These are phyloP conservation scores for Leishmania major DNA, from an alignment of 208 protist genomes.

Conservation along the genomic window DNA sequence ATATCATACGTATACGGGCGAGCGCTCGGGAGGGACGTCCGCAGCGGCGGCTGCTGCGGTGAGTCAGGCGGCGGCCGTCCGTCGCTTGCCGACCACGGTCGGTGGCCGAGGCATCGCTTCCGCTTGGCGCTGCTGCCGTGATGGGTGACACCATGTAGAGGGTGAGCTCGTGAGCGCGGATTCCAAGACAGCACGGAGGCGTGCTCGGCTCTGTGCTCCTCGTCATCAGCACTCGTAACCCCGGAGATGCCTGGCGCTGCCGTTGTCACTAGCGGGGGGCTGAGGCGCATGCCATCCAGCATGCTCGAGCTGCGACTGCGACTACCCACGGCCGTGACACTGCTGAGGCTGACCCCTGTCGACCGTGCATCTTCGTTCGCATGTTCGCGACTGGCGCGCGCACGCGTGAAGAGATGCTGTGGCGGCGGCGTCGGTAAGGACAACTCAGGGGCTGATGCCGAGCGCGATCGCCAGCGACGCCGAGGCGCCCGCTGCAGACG, in stretches of 20 bases:
- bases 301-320: background rate
- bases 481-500: background rate
- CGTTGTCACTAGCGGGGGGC: background rate
- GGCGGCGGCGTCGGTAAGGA: background rate
- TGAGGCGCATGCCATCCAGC: background rate
- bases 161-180: background rate
- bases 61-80: background rate
- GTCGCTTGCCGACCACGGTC: background rate
- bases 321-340: slow-evolving; percentile 1
- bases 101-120: background rate
- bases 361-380: background rate
- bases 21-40: background rate
- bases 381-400: background rate
- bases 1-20: background rate
- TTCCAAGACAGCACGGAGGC: background rate
- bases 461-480: background rate
- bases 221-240: background rate
- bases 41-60: background rate
- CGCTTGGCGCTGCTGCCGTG: background rate
- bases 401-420: background rate
- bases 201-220: background rate
- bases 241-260: background rate
- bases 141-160: background rate
- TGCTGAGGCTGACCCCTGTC: slow-evolving; percentile 1
- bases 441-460: background rate